phyloP scores from a whole-genome alignment of 73 alveolate genomes.

The Tetrahymena malaccensis region DNA sequence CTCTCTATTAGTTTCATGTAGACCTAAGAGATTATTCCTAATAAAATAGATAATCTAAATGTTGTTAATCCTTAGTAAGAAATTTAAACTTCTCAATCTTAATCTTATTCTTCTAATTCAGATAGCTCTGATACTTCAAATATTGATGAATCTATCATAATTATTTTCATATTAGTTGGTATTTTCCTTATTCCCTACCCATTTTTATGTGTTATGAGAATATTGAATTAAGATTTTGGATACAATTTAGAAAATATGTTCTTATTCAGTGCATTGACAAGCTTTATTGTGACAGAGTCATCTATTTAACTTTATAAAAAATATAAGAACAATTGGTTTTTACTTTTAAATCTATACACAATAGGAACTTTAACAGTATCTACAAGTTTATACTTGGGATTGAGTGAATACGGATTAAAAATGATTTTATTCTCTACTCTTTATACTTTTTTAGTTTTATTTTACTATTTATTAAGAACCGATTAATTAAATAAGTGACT shows the following conservation, averaged over 20 bases:
- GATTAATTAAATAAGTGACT: no score
- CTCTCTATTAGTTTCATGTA: no score
- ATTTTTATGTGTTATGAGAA: neutral
- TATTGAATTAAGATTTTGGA: neutral
- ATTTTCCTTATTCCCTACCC: neutral
- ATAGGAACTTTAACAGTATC: neutral
- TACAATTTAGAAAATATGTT: no score
- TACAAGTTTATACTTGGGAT: neutral
- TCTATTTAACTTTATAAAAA: neutral
- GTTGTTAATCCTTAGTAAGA: no score
- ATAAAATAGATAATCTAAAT: no score
- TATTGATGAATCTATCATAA: neutral
- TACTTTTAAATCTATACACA: neutral
- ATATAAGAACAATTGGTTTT: neutral
- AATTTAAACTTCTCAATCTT: no score
- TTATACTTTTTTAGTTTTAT: no score
- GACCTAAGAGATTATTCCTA: no score
- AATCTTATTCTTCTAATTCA: no score
- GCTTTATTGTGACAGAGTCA: neutral
- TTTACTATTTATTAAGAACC: no score
- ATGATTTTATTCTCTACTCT: neutral
- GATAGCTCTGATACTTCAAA: no score
- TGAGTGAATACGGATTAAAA: neutral
- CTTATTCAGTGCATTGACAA: neutral
- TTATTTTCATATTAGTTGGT: no score